Evolutionary conservation across 192 early-diverging fungal genomes (phyloP).

Genomic region (Coemansia pectinata): DNA sequence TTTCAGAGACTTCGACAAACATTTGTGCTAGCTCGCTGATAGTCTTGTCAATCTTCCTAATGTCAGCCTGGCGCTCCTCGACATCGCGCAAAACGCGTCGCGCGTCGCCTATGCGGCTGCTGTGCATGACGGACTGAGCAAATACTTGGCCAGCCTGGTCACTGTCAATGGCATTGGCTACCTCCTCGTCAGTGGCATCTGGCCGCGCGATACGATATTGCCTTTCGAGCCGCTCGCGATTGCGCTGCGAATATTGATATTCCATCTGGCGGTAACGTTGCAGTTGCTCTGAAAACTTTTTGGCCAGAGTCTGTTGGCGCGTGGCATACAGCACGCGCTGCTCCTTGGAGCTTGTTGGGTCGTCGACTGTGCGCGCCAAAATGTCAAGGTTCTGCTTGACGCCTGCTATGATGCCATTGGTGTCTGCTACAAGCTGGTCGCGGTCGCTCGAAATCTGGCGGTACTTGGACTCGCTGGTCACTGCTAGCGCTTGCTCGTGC

Average conservation of each 20-base stretch:
- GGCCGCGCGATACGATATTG: conserved; percentile 56
- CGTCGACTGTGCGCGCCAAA: conserved; percentile 35
- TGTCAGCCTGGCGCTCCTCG: conserved; percentile 53
- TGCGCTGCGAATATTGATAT: conserved; percentile 50
- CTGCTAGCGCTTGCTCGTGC: conserved; percentile 52
- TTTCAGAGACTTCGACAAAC: conserved; percentile 50
- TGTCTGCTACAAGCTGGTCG: conserved; percentile 49
- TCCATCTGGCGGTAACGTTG: conserved; percentile 55
- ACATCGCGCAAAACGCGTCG: conserved; percentile 52
- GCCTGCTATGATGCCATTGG: conserved; percentile 30
- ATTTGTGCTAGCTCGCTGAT: conserved; percentile 47
- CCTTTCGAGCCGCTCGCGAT: conserved; percentile 49
- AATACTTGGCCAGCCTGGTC: conserved; percentile 56
- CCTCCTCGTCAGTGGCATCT: conserved; percentile 47
- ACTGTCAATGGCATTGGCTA: conserved; percentile 44
- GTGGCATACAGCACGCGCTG: conserved; percentile 40
- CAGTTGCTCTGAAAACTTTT: conserved; percentile 46
- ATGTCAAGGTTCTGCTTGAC: conserved; percentile 48
- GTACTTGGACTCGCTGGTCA: conserved; percentile 48
- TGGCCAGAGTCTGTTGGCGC: conserved; percentile 39
- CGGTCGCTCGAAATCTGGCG: conserved; percentile 45
- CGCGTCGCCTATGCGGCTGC: conserved; percentile 34
- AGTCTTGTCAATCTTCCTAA: conserved; percentile 53
- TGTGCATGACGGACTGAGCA: conserved; percentile 48
- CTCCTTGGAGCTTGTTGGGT: conserved; percentile 39